Evolutionary conservation across 2,329 filamentous ascomycete genomes (phyloP).

Genomic region (Penicillium sp.): DNA sequence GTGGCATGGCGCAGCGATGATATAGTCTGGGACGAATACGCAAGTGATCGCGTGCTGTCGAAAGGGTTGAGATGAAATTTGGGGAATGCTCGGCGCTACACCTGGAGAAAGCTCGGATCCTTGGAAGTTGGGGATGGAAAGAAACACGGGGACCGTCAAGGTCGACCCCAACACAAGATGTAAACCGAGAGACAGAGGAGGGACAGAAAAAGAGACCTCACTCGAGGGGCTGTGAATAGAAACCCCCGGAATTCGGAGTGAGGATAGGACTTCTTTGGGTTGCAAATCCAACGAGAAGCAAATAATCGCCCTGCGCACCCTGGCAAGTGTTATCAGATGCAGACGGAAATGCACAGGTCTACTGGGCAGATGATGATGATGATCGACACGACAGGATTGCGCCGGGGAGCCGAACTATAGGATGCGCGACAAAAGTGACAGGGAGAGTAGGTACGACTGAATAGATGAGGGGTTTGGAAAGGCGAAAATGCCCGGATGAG

Average conservation of each 20-base stretch:
- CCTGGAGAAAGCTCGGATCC: too few species aligned
- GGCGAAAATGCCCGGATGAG: too few species aligned
- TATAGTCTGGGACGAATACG: background rate
- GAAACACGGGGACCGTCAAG: too few species aligned
- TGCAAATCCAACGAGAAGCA: too few species aligned
- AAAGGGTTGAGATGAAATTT: background rate
- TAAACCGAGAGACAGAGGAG: background rate
- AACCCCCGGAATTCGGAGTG: too few species aligned
- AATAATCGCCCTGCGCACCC: background rate
- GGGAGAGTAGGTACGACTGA: background rate
- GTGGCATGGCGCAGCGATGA: constrained; percentile 19
- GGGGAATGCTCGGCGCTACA: too few species aligned
- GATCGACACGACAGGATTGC: background rate
- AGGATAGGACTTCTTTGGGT: too few species aligned
- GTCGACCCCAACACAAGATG: too few species aligned
- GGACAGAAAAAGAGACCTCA: background rate
- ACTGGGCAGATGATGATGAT: background rate
- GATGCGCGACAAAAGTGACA: background rate
- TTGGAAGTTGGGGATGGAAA: too few species aligned
- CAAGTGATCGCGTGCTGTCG: constrained; percentile 1
- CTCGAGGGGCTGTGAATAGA: too few species aligned
- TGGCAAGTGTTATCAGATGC: constrained; percentile 4
- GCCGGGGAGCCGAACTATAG: background rate
- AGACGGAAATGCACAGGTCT: constrained; percentile 10
- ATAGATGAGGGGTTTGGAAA: background rate